These are phyloP conservation scores for Herpetomonas samuelpessoai DNA, from an alignment of 208 protist genomes.

Conservation along the genomic window DNA sequence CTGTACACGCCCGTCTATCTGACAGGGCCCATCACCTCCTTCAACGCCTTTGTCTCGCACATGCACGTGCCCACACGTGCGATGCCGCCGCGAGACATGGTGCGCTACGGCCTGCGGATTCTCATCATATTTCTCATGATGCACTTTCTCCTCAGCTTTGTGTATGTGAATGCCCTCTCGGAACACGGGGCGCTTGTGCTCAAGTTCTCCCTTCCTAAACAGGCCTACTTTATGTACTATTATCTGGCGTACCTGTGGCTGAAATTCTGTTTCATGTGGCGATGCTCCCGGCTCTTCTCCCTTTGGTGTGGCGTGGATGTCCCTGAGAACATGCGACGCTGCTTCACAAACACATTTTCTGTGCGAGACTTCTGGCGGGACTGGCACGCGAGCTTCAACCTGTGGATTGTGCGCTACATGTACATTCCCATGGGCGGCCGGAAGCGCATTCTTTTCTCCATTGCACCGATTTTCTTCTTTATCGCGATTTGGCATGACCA, in stretches of 20 bases:
- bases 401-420: conserved; percentile 94
- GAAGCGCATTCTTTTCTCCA: conserved; percentile 38
- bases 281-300: conserved; percentile 80
- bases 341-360: conserved; percentile 84
- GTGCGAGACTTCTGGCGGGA: conserved; percentile 92
- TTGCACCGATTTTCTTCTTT: conserved; percentile 91
- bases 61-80: conserved; percentile 38
- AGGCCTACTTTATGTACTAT: conserved; percentile 31
- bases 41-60: conserved; percentile 87
- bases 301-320: conserved; percentile 82
- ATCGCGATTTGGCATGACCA: conserved; percentile 93
- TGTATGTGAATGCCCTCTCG: conserved; percentile 53
- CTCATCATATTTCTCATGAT: conserved; percentile 10
- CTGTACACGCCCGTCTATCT: conserved; percentile 87
- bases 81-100: conserved; percentile 10
- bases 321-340: conserved; percentile 91
- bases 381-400: conserved; percentile 93
- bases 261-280: conserved; percentile 92
- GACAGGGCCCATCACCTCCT: conserved; percentile 80
- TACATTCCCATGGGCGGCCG: conserved; percentile 90
- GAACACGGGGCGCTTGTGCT: conserved; percentile 54
- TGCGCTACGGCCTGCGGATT: conserved; percentile 36
- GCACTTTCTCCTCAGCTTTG: conserved; percentile 42
- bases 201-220: conserved; percentile 79
- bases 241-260: conserved; percentile 83